These are phyloP conservation scores for Bifiguratus adelaidae DNA, from an alignment of 192 early-diverging fungal genomes.

Conservation along the genomic window DNA sequence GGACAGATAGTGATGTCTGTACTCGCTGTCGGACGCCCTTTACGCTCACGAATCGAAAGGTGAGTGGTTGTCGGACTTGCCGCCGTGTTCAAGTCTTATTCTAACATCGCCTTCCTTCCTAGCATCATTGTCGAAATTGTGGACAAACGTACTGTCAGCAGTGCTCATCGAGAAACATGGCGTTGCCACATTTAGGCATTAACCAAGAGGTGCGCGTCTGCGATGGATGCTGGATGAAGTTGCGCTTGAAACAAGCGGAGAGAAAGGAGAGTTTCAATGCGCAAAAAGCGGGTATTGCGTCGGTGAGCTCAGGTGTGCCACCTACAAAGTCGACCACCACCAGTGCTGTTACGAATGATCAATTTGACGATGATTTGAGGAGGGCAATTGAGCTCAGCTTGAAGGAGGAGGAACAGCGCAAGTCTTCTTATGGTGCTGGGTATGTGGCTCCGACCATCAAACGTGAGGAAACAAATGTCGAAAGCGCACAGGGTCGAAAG, in stretches of 20 bases:
- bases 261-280: too few species aligned
- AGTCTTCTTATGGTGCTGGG: constrained; percentile 16
- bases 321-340: too few species aligned
- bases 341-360: constrained; percentile 16
- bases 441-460: constrained; percentile 18
- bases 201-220: constrained; percentile 91
- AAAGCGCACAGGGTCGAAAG: too few species aligned
- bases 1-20: constrained; percentile 92
- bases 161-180: constrained; percentile 82
- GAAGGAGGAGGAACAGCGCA: constrained; percentile 55
- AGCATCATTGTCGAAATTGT: constrained; percentile 97
- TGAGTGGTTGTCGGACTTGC: constrained; percentile 1
- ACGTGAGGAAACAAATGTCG: not conserved
- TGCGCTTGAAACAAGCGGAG: constrained; percentile 14
- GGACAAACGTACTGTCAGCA: constrained; percentile 87
- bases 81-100: not conserved
- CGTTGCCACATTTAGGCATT: constrained; percentile 81
- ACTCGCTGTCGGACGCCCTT: constrained; percentile 88
- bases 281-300: too few species aligned
- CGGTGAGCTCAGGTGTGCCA: too few species aligned
- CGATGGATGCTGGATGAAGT: constrained; percentile 80
- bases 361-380: constrained; percentile 85
- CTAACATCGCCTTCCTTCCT: not conserved
- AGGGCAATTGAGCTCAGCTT: constrained; percentile 89
- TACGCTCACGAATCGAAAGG: constrained; percentile 89